Base-by-base conservation (phyloP, 1,284 basidiomycete species). In the Inonotus hispidus region DNA sequence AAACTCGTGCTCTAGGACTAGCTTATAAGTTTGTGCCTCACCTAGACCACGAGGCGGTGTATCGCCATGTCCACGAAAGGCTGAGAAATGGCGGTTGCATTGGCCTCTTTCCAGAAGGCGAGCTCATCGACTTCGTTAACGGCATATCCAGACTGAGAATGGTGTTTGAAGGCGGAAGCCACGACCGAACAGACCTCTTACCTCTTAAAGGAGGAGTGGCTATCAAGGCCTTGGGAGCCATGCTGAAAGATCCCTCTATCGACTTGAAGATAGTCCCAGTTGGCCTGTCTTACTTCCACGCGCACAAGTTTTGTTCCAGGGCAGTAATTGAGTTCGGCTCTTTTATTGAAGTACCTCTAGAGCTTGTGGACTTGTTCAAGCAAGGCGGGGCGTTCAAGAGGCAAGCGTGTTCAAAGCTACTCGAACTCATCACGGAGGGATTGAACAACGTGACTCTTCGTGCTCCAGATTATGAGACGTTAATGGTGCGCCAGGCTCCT, bases 321-420 rank as follows among this genome's bases (percentile, higher is more conserved):
- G 95, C 93, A 8, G 97, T 99, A 23, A 90, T 99, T 63, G 97
- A 99, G 72, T 99, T 99, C 72, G 97, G 97, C 10, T 79, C 85
- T 2, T 93, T 96, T 11, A 80, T 98, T 65, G 90, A 94, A 67
- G 93, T 98, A 27, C 94, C 95, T 19, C 71, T 75, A 8, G 92
- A 95, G 64, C 80, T 93, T 47, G 88, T 99, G 3, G 85, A 90
- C 41, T 88, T 92, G 82, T 99, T 96, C 77, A 93, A 93, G 69
- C 79, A 88, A 67, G 97, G 97, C 19, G 96, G 96, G 7, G 74
- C 80, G 32, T 83, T 89, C 69, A 99, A 99, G 77, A 81, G 93
- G 64, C 90, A 95, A 68, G 96, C 97, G 0, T 93, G 96, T 52
- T 82, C 87, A 8, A 90, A 92, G 71, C 85, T 98, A 68, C 81